Percentiles rank a stretch among this genome's conserved stretches.
These are phyloP conservation scores for Sugiyamaella sp. DNA, from an alignment of 1,139 yeast genomes.

Conservation along the genomic window DNA sequence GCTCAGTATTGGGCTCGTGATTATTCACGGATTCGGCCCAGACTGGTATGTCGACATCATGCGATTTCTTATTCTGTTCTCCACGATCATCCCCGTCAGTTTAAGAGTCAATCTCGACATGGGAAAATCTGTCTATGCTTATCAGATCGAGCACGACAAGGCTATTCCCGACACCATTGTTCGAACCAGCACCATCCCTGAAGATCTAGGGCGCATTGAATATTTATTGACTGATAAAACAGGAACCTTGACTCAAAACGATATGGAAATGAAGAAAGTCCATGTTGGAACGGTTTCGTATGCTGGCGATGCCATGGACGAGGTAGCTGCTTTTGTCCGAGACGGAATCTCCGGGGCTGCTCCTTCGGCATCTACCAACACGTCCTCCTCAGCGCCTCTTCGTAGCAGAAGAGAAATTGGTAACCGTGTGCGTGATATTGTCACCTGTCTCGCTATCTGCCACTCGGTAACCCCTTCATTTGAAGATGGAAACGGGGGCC, in stretches of 20 bases:
- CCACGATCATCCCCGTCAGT: slow-evolving; percentile 95
- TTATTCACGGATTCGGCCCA: slow-evolving; percentile 72
- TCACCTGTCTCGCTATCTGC: slow-evolving; percentile 83
- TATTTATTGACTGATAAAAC: slow-evolving; percentile 92
- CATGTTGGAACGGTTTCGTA: slow-evolving; percentile 93
- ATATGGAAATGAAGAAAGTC: slow-evolving; percentile 92
- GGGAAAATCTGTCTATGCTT: slow-evolving; percentile 94
- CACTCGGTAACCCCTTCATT: slow-evolving; percentile 93
- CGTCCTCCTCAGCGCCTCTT: slow-evolving; percentile 28
- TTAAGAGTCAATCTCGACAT: slow-evolving; percentile 91
- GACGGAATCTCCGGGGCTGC: slow-evolving; percentile 44
- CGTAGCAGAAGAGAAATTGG: slow-evolving; percentile 67
- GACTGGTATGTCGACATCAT: slow-evolving; percentile 89
- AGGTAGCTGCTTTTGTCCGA: slow-evolving; percentile 63
- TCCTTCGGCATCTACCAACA: slow-evolving; percentile 32
- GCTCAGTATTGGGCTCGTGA: slow-evolving; percentile 75
- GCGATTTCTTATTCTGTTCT: slow-evolving; percentile 87
- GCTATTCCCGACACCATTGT: slow-evolving; percentile 87
- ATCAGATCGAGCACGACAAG: slow-evolving; percentile 86
- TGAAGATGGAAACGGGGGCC: slow-evolving; percentile 53
- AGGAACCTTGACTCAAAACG: slow-evolving; percentile 96
- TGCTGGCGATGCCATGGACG: slow-evolving; percentile 89
- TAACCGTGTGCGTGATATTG: slow-evolving; percentile 73
- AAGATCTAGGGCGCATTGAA: slow-evolving; percentile 94
- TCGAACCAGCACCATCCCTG: slow-evolving; percentile 96